Conservation (phyloP, 1,139 yeast species). For the Taphrina deformans region DNA sequence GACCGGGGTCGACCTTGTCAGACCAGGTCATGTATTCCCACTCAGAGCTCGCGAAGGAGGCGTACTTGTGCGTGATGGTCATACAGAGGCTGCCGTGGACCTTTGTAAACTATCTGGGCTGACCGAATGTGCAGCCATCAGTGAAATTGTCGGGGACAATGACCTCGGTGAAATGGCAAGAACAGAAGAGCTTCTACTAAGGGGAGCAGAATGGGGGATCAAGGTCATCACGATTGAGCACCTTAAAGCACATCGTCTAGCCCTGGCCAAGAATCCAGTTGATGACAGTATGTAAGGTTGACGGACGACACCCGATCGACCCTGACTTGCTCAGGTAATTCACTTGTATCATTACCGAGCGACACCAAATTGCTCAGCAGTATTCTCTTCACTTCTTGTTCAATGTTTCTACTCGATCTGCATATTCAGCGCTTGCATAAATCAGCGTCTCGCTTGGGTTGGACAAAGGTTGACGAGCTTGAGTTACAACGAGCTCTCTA, state of each 20-base stretch:
- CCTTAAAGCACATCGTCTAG: slow-evolving; percentile 54
- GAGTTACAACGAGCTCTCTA: slow-evolving; percentile 9
- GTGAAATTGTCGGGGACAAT: slow-evolving; percentile 88
- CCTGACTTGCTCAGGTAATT: neutral
- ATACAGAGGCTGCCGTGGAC: slow-evolving; percentile 81
- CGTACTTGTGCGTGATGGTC: slow-evolving; percentile 82
- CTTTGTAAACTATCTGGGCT: slow-evolving; percentile 74
- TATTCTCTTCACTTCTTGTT: slow-evolving; percentile 21
- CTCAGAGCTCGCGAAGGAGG: slow-evolving; percentile 88
- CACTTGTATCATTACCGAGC: neutral
- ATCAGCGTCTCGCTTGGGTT: slow-evolving; percentile 7
- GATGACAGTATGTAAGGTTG: slow-evolving; percentile 7
- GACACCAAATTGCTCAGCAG: slow-evolving; percentile 16
- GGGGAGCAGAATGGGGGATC: slow-evolving; percentile 62
- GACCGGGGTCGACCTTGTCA: slow-evolving; percentile 58
- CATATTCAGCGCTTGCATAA: slow-evolving; percentile 13
- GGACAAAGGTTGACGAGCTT: slow-evolving; percentile 12
- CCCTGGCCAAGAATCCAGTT: neutral
- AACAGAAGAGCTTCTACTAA: slow-evolving; percentile 75
- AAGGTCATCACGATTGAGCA: slow-evolving; percentile 81
- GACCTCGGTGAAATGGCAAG: slow-evolving; percentile 95
- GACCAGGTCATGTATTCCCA: slow-evolving; percentile 94
- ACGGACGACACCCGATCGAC: neutral
- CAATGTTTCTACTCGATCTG: slow-evolving; percentile 17
- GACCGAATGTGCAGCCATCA: slow-evolving; percentile 85